phyloP scores from a whole-genome alignment of 2,329 filamentous ascomycete genomes.

The Colletotrichum theobromicola region DNA sequence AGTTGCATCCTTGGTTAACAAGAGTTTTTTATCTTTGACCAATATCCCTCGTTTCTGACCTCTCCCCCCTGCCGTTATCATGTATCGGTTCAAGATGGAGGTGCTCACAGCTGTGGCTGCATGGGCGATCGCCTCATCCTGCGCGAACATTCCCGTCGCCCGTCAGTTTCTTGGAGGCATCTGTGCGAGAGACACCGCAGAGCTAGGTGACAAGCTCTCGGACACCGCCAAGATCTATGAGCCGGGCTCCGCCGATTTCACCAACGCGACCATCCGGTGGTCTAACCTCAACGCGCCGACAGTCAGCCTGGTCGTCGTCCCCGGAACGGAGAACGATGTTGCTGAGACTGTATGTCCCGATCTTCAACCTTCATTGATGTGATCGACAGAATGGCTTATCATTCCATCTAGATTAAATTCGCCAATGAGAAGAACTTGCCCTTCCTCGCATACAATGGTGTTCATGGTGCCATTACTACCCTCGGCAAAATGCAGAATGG shows the following conservation, averaged over 20 bases:
- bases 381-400: background rate
- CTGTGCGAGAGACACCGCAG: conserved; percentile 23
- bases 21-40: background rate
- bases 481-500: conserved; percentile 53
- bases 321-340: conserved; percentile 53
- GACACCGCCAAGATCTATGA: conserved; percentile 43
- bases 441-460: conserved; percentile 58
- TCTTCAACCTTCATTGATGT: background rate
- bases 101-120: conserved; percentile 29
- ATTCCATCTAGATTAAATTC: conserved; percentile 35
- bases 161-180: conserved; percentile 16
- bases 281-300: conserved; percentile 47
- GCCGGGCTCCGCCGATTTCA: conserved; percentile 45
- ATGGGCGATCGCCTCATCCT: conserved; percentile 28
- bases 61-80: background rate
- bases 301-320: conserved; percentile 51
- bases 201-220: conserved; percentile 39
- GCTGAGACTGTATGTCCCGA: conserved; percentile 44
- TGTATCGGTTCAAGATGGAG: conserved; percentile 24
- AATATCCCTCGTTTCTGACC: background rate
- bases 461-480: conserved; percentile 55
- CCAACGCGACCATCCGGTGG: conserved; percentile 46
- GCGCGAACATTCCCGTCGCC: conserved; percentile 18
- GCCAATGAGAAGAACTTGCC: conserved; percentile 51
- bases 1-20: background rate